These are phyloP conservation scores for Flagelloscypha sp. DNA, from an alignment of 768 basidiomycete species.

Conservation along the genomic window DNA sequence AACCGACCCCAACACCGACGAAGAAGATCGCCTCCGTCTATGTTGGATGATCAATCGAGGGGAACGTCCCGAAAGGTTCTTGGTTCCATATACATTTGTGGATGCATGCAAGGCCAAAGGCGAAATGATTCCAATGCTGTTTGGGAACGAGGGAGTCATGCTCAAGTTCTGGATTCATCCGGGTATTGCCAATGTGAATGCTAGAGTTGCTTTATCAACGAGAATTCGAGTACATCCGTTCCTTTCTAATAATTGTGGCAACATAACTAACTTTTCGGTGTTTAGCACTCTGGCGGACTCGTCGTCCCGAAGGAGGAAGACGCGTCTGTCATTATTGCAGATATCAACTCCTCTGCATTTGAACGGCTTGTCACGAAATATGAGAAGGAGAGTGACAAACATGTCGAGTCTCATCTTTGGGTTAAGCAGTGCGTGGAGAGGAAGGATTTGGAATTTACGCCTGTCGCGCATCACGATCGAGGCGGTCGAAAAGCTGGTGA, in stretches of 20 bases:
- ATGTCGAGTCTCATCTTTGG: conserved; percentile 77
- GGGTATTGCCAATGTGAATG: conserved; percentile 74
- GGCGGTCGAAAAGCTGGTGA: conserved; percentile 75
- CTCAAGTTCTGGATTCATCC: conserved; percentile 76
- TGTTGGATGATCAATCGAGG: conserved; percentile 62
- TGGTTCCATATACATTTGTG: conserved; percentile 76
- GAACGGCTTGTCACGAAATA: conserved; percentile 64
- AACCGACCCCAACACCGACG: conserved; percentile 56
- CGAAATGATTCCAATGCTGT: conserved; percentile 68
- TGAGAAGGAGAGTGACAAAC: conserved; percentile 62
- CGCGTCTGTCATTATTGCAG: conserved; percentile 71
- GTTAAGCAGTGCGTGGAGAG: conserved; percentile 77
- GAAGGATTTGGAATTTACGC: conserved; percentile 57
- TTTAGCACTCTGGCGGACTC: conserved; percentile 74
- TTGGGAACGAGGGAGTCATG: conserved; percentile 53
- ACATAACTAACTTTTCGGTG: conserved; percentile 1
- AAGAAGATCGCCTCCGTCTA: conserved; percentile 66
- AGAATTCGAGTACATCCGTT: conserved; percentile 53
- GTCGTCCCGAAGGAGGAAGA: conserved; percentile 61
- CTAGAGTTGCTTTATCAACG: conserved; percentile 53
- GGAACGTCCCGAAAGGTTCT: conserved; percentile 70
- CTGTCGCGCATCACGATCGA: conserved; percentile 75
- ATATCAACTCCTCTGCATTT: conserved; percentile 72
- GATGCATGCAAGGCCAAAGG: conserved; percentile 80
- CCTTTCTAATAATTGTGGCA: conserved; percentile 3